Base-by-base conservation (phyloP, 768 basidiomycete species). In the Austroboletus festivus region DNA sequence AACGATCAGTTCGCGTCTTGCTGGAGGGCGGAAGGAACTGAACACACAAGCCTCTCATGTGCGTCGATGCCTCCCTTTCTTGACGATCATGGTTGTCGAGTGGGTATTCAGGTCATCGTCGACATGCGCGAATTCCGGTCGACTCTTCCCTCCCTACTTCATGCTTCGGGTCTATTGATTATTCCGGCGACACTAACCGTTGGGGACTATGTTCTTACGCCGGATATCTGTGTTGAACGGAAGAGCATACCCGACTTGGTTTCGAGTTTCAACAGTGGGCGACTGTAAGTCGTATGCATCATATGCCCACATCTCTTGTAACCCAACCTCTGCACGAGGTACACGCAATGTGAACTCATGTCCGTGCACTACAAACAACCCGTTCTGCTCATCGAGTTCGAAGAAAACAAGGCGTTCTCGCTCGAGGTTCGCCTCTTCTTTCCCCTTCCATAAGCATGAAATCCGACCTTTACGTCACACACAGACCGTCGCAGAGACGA, bases 111-210 rank as follows among this genome's bases (percentile, higher is more conserved):
- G 93, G 85, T 99, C 41, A 84, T 99, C 51, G 93, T 97, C 20
- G 96, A 98, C 67, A 86, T 97, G 81, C 82, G 95, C 56, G 96
- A 99, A 67, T 97, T 99, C 67, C 78, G 93, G 22, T 97, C 95
- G 2, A 82, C 92, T 0, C 70, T 99, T 10, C 96, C 94, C 0
- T 93, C 90, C 0, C 66, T 99, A 5, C 73, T 98, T 8, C 93
- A 98, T 59, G 92, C 89, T 0, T 78, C 89, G 0, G 77, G 78
- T 38, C 69, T 95, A 35, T 71, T 85, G 28, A 82, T 97, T 35
- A 74, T 93, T n/a, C 95, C 96, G 0, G 86, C 87, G 1, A 98
- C 94, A 0, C 72, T 99, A 52, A 92, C 89, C 0, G 88, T 98
- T 2, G 96, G 96, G 3, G 96, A 99, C 67, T 99, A 99, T 61